Evolutionary conservation across 225 moss, liverwort and hornwort genomes (phyloP).

Genomic region (Neckera pumila): DNA sequence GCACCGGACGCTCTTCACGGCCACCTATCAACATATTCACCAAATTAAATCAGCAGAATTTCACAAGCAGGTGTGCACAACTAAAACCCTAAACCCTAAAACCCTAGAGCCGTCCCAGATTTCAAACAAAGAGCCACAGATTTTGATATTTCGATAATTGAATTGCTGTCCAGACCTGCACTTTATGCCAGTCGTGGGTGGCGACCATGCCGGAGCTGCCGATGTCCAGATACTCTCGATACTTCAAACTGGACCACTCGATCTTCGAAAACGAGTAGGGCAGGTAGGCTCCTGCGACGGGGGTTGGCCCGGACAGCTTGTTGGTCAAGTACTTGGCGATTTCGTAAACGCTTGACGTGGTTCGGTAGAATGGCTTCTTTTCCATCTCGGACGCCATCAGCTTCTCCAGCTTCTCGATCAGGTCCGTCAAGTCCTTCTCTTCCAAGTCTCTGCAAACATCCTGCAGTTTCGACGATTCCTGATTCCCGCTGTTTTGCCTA

Average conservation of each 20-base stretch:
- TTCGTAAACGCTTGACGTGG: neutral
- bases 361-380: neutral
- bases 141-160: neutral
- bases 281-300: neutral
- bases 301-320: slow-evolving; percentile 2
- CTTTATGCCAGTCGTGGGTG: neutral
- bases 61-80: neutral
- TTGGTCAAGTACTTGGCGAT: neutral
- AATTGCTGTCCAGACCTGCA: neutral
- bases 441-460: neutral
- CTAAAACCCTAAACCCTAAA: neutral
- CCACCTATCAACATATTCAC: neutral
- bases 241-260: neutral
- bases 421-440: neutral
- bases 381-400: neutral
- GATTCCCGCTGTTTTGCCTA: neutral
- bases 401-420: neutral
- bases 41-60: neutral
- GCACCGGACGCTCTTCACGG: slow-evolving; percentile 1
- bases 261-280: neutral
- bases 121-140: neutral
- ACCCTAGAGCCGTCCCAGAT: neutral
- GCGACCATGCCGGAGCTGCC: slow-evolving; percentile 10
- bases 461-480: neutral
- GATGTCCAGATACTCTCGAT: neutral